phyloP scores from a whole-genome alignment of 306 rosid species.

The Vigna unguiculata region DNA sequence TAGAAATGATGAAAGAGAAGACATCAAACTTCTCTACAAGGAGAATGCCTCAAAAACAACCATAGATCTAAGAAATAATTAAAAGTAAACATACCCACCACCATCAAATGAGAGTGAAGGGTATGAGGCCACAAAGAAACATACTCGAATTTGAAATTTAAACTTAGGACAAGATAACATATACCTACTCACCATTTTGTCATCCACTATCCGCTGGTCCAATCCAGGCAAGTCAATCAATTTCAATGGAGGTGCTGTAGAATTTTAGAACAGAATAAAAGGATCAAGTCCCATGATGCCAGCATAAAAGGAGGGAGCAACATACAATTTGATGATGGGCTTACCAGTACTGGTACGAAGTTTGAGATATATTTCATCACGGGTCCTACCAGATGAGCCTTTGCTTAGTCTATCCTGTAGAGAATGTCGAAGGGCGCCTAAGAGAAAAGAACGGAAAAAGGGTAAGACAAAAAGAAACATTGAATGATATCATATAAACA shows the following conservation, averaged over 20 bases:
- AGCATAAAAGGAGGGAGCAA: slow-evolving; percentile 35
- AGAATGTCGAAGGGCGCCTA: slow-evolving; percentile 95
- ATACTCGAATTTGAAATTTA: slow-evolving; percentile 13
- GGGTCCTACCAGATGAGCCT: slow-evolving; percentile 76
- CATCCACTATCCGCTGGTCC: slow-evolving; percentile 88
- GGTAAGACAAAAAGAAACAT: slow-evolving; percentile 23
- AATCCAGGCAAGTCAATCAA: slow-evolving; percentile 97
- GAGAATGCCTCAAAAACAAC: slow-evolving; percentile 34
- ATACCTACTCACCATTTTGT: slow-evolving; percentile 71
- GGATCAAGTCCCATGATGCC: slow-evolving; percentile 19
- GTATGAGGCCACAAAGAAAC: slow-evolving; percentile 16
- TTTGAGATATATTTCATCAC: slow-evolving; percentile 88
- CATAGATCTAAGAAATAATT: slow-evolving; percentile 35
- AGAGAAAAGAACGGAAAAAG: slow-evolving; percentile 4
- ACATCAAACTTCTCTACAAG: slow-evolving; percentile 41
- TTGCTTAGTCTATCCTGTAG: slow-evolving; percentile 92
- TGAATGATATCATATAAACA: not conserved
- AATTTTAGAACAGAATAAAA: slow-evolving; percentile 40
- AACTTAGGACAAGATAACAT: slow-evolving; percentile 29
- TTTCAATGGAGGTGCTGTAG: slow-evolving; percentile 88
- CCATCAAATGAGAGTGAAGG: slow-evolving; percentile 31
- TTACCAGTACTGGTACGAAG: slow-evolving; percentile 87
- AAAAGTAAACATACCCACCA: slow-evolving; percentile 23
- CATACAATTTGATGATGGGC: slow-evolving; percentile 9
- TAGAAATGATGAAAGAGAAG: slow-evolving; percentile 46